phyloP scores from a whole-genome alignment of 73 alveolate genomes.

The Blepharisma japonicum region DNA sequence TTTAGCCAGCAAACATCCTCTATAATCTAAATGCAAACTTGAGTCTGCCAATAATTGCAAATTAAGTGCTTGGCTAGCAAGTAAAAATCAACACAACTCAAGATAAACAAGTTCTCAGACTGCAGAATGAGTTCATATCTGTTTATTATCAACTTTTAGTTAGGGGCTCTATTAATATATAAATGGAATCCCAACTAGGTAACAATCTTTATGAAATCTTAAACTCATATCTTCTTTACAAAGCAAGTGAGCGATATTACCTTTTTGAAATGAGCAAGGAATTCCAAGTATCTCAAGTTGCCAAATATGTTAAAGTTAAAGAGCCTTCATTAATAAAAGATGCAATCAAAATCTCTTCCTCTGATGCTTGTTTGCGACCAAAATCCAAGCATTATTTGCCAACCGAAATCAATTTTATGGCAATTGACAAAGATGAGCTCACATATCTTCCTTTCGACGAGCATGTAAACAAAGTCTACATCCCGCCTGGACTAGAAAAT shows the following conservation, averaged over 20 bases:
- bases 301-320: background rate
- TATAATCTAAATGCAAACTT: too few species aligned
- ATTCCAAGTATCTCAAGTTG: too few species aligned
- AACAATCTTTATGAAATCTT: too few species aligned
- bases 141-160: too few species aligned
- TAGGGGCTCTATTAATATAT: too few species aligned
- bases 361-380: background rate
- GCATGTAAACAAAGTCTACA: background rate
- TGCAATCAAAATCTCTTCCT: background rate
- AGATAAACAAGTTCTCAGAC: too few species aligned
- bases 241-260: background rate
- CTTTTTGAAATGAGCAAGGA: background rate
- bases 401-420: background rate
- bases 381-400: background rate
- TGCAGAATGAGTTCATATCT: too few species aligned
- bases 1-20: too few species aligned
- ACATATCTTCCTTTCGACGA: background rate
- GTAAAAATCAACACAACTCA: too few species aligned
- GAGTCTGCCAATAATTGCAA: too few species aligned
- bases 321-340: background rate
- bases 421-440: constrained; percentile 1
- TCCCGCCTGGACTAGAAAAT: background rate
- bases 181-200: too few species aligned
- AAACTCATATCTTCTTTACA: background rate
- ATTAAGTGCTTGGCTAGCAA: too few species aligned